Evolutionary conservation across 2,329 filamentous ascomycete species (phyloP).

Genomic region (Pezicula radicicola): DNA sequence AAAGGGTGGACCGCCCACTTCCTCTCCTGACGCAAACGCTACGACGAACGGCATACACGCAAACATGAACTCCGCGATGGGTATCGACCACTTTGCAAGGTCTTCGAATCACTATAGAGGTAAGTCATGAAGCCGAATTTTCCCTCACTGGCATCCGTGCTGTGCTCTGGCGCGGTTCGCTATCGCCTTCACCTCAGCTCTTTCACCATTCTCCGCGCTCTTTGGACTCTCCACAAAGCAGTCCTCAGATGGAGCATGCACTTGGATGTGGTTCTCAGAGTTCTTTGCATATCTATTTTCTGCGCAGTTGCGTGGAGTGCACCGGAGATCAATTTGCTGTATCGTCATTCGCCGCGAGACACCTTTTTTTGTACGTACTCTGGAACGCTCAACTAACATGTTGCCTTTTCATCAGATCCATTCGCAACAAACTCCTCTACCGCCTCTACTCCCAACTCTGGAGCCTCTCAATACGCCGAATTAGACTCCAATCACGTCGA

Average conservation of each 20-base stretch:
- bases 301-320: too few relatives aligned
- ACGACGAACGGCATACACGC: neutral
- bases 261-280: too few relatives aligned
- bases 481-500: conserved; percentile 12
- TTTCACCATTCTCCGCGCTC: too few relatives aligned
- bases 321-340: neutral
- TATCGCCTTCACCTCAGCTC: too few relatives aligned
- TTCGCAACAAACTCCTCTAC: conserved; percentile 9
- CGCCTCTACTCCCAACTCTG: conserved; percentile 19
- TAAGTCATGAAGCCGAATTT: neutral
- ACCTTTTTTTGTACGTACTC: neutral
- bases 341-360: neutral
- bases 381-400: neutral
- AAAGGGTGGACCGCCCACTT: conserved; percentile 2
- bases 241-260: too few relatives aligned
- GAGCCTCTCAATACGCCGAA: conserved; percentile 9
- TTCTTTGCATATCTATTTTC: too few relatives aligned
- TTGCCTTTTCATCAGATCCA: neutral
- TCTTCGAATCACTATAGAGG: neutral
- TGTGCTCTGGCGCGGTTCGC: neutral
- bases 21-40: neutral
- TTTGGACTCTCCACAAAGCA: too few relatives aligned
- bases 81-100: neutral
- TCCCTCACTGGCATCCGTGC: neutral
- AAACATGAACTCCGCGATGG: neutral